A percentile compares a stretch with the other conserved stretches of the same genome.
Evolutionary conservation across 768 basidiomycete genomes (phyloP).

Genomic region (Phlebiopsis gigantea): DNA sequence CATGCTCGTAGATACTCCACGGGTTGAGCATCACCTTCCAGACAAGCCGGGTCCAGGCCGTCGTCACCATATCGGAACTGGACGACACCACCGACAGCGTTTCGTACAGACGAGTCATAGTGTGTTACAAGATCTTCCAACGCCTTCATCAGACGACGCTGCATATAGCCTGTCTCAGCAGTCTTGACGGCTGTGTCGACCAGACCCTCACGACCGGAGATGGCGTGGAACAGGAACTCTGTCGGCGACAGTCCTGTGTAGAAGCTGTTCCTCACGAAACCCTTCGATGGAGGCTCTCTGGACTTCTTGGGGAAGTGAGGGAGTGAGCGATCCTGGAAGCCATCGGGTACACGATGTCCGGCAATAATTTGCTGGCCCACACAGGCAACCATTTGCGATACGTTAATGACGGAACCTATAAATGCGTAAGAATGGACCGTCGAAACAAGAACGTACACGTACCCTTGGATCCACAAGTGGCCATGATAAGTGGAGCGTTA

Average conservation of each 20-base stretch:
- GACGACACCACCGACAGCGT: constrained; percentile 90
- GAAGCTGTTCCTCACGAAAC: constrained; percentile 97
- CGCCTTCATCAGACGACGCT: constrained; percentile 97
- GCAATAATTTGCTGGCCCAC: constrained; percentile 99
- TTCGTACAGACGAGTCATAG: constrained; percentile 94
- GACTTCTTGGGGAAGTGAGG: constrained; percentile 98
- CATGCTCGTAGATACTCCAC: constrained; percentile 86
- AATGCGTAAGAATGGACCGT: constrained; percentile 11
- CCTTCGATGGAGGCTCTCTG: constrained; percentile 92
- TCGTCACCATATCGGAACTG: constrained; percentile 98
- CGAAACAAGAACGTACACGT: constrained; percentile 7
- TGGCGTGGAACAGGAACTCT: constrained; percentile 98
- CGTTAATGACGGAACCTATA: constrained; percentile 96
- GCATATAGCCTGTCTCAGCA: constrained; percentile 99
- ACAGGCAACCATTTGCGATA: constrained; percentile 99
- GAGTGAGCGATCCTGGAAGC: constrained; percentile 98
- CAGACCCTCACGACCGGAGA: constrained; percentile 95
- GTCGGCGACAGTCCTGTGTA: constrained; percentile 87
- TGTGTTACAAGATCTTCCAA: constrained; percentile 94
- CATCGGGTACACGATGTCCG: constrained; percentile 96
- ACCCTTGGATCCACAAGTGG: constrained; percentile 99
- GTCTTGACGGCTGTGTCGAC: constrained; percentile 99
- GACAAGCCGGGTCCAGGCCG: constrained; percentile 91
- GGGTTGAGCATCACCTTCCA: constrained; percentile 94
- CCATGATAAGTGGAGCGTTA: constrained; percentile 98